phyloP scores from a whole-genome alignment of 192 early-diverging fungal genomes.

The Coemansia sp. region DNA sequence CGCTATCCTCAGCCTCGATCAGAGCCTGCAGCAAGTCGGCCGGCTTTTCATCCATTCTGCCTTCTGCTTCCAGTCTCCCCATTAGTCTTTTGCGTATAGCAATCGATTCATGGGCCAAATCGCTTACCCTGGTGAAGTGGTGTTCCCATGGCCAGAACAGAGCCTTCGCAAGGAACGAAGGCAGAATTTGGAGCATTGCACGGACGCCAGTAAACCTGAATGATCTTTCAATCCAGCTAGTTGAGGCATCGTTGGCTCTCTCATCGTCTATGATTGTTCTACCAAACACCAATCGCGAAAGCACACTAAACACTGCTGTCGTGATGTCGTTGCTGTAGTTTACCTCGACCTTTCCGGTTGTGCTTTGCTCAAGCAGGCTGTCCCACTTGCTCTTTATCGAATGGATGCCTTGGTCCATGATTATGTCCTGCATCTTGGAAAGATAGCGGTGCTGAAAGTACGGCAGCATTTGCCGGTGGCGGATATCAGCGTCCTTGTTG shows the following conservation, averaged over 20 bases:
- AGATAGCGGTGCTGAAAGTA: constrained; percentile 19
- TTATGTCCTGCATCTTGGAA: constrained; percentile 30
- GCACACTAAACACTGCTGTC: constrained; percentile 19
- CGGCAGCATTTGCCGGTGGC: constrained; percentile 27
- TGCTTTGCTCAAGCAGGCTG: constrained; percentile 8
- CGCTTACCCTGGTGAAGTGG: constrained; percentile 14
- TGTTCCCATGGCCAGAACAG: constrained; percentile 25
- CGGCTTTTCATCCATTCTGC: constrained; percentile 4
- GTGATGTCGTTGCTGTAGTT: constrained; percentile 31
- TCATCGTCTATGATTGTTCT: constrained; percentile 16
- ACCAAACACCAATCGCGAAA: constrained; percentile 23
- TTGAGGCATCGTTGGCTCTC: constrained; percentile 7
- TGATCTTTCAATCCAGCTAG: constrained; percentile 21
- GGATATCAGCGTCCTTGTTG: constrained; percentile 18
- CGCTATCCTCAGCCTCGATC: constrained; percentile 34
- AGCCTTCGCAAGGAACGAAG: constrained; percentile 4
- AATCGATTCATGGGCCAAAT: constrained; percentile 19
- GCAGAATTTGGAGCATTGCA: constrained; percentile 25
- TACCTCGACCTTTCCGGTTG: constrained; percentile 17
- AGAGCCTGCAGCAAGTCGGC: constrained; percentile 33
- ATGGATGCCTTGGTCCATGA: constrained; percentile 27
- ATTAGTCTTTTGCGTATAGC: constrained; percentile 9
- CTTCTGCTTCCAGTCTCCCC: neutral
- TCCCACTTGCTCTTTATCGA: constrained; percentile 31
- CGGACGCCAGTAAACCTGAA: constrained; percentile 18